These are phyloP conservation scores for Yamadazyma kanchanaburiensis DNA, from an alignment of 1,139 yeast species.

Conservation along the genomic window DNA sequence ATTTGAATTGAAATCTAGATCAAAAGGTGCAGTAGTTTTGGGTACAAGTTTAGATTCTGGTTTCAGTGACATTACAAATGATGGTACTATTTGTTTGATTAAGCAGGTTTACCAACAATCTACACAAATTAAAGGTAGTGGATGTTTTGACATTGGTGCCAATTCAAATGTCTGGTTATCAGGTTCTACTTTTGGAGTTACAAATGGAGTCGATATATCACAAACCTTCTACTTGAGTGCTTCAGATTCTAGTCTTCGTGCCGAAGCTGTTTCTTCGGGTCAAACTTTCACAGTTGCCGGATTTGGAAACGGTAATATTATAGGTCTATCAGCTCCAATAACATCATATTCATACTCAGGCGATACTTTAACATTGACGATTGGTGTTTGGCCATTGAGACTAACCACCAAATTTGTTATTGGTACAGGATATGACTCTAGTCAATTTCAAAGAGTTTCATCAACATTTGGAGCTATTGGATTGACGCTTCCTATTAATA, in stretches of 20 bases:
- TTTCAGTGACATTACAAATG: conserved; percentile 18
- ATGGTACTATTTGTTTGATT: conserved; percentile 28
- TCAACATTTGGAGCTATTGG: conserved; percentile 7
- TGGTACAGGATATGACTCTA: conserved; percentile 19
- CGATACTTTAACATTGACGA: conserved; percentile 6
- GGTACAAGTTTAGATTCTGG: conserved; percentile 16
- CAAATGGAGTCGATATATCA: conserved; percentile 8
- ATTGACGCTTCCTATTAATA: conserved; percentile 1
- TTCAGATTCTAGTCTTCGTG: conserved; percentile 16
- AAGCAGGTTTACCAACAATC: conserved; percentile 22
- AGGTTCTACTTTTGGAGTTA: conserved; percentile 14
- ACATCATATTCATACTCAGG: conserved; percentile 9
- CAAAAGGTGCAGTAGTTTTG: conserved; percentile 13
- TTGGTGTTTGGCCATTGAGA: conserved; percentile 2
- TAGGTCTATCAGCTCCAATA: conserved; percentile 20
- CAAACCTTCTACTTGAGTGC: conserved; percentile 23
- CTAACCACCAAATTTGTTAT: conserved; percentile 14
- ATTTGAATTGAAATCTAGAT: conserved; percentile 20
- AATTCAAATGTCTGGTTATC: conserved; percentile 20
- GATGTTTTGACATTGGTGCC: conserved; percentile 24
- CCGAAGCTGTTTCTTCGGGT: conserved; percentile 15
- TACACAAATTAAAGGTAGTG: conserved; percentile 23
- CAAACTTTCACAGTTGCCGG: conserved; percentile 27
- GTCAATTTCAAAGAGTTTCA: conserved; percentile 6
- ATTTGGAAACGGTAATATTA: conserved; percentile 27